Conservation (phyloP, 345 rosid species). For the Boechera divaricarpa region DNA sequence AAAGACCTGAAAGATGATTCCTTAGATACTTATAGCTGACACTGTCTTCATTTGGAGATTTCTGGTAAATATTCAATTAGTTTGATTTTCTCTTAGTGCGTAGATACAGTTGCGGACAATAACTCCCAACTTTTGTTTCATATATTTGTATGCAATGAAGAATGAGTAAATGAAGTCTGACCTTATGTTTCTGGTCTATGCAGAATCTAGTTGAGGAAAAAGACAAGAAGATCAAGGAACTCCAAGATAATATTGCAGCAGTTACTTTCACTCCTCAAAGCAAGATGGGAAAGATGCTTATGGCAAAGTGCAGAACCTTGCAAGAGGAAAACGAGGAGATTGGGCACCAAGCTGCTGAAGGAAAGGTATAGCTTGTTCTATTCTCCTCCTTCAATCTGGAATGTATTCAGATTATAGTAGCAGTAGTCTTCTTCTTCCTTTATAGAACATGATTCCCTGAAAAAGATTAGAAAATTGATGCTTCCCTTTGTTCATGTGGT, state of each 20-base stretch:
- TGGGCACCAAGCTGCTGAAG: conserved; percentile 94
- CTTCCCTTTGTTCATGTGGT: conserved; percentile 15
- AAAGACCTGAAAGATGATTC: conserved; percentile 16
- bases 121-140: neutral
- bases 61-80: neutral
- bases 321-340: conserved; percentile 99
- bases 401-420: neutral
- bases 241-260: conserved; percentile 88
- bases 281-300: conserved; percentile 93
- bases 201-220: conserved; percentile 95
- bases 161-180: conserved; percentile 12
- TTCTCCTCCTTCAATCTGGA: conserved; percentile 18
- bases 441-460: neutral
- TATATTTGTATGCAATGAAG: neutral
- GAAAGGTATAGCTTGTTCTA: conserved; percentile 64
- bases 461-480: neutral
- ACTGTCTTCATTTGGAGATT: neutral
- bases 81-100: conserved; percentile 12
- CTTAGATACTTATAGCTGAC: neutral
- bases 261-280: conserved; percentile 88
- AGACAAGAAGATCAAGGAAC: conserved; percentile 94
- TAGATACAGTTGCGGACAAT: neutral
- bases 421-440: neutral
- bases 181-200: neutral
- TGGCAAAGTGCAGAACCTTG: conserved; percentile 92